A percentile compares a stretch with the other conserved stretches of the same genome.
phyloP scores from a whole-genome alignment of 2,329 filamentous ascomycete genomes.

The Pseudophaeomoniella oleicola region DNA sequence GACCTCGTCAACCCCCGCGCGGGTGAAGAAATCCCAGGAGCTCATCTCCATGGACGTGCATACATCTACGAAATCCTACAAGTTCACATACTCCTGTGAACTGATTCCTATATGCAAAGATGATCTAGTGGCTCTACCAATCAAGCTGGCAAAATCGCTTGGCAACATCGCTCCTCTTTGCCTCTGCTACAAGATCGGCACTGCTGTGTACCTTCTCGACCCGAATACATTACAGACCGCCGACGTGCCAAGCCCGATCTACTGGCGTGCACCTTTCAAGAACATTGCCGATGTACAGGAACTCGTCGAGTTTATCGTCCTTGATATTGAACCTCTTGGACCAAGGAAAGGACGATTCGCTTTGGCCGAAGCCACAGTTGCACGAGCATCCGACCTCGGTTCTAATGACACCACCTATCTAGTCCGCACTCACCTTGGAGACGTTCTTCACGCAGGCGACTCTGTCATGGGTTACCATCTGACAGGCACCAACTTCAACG shows the following conservation, averaged over 20 bases:
- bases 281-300: conserved; percentile 72
- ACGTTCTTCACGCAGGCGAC: conserved; percentile 74
- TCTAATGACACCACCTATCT: conserved; percentile 79
- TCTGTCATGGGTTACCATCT: conserved; percentile 91
- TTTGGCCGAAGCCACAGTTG: conserved; percentile 77
- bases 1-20: conserved; percentile 63
- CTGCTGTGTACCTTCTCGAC: conserved; percentile 77
- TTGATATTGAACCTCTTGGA: conserved; percentile 78
- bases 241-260: conserved; percentile 67
- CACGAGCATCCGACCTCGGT: conserved; percentile 73
- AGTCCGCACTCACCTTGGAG: conserved; percentile 77
- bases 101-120: conserved; percentile 94
- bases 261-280: conserved; percentile 81
- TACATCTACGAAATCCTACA: conserved; percentile 81
- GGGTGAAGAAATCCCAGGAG: conserved; percentile 74
- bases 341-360: conserved; percentile 65
- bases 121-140: conserved; percentile 82
- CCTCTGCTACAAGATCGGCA: conserved; percentile 79
- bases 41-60: conserved; percentile 89
- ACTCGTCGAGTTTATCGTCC: conserved; percentile 80
- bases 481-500: conserved; percentile 85
- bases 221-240: conserved; percentile 81
- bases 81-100: conserved; percentile 82
- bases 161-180: conserved; percentile 82
- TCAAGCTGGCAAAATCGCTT: conserved; percentile 71